phyloP scores from a whole-genome alignment of 176 grass and related monocot species.

The Bromus sterilis region DNA sequence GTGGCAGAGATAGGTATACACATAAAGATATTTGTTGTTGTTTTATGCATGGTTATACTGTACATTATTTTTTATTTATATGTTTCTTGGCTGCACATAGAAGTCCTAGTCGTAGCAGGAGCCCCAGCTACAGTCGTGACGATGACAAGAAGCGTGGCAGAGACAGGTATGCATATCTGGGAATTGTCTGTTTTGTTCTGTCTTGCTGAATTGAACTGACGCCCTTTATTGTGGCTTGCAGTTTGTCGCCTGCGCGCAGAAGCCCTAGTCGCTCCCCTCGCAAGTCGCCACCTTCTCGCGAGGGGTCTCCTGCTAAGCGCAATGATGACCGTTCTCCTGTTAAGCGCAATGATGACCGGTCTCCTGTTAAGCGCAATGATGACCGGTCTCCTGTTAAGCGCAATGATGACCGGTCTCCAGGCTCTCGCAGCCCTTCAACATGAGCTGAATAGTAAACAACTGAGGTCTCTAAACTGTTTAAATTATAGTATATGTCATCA shows the following conservation, averaged over 20 bases:
- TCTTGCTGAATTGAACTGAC: background rate
- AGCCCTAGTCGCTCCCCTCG: conserved; percentile 52
- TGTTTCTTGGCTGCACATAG: conserved; percentile 18
- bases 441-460: conserved; percentile 17
- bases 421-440: conserved; percentile 33
- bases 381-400: conserved; percentile 16
- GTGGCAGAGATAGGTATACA: conserved; percentile 56
- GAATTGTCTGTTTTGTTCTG: background rate
- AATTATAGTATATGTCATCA: background rate
- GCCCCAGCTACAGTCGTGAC: conserved; percentile 52
- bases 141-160: conserved; percentile 40
- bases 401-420: conserved; percentile 14
- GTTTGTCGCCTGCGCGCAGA: conserved; percentile 45
- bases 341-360: background rate
- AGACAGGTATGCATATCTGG: conserved; percentile 35
- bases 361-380: conserved; percentile 19
- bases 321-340: conserved; percentile 7
- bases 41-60: background rate
- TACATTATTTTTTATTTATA: background rate
- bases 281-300: conserved; percentile 25
- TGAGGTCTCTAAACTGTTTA: conserved; percentile 8
- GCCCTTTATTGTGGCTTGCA: conserved; percentile 1
- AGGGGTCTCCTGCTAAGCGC: conserved; percentile 26
- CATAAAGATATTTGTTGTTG: background rate
- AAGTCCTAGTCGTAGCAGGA: conserved; percentile 60